Conservation (phyloP, 2,329 filamentous ascomycete genomes). For the Ascochyta lentis region DNA sequence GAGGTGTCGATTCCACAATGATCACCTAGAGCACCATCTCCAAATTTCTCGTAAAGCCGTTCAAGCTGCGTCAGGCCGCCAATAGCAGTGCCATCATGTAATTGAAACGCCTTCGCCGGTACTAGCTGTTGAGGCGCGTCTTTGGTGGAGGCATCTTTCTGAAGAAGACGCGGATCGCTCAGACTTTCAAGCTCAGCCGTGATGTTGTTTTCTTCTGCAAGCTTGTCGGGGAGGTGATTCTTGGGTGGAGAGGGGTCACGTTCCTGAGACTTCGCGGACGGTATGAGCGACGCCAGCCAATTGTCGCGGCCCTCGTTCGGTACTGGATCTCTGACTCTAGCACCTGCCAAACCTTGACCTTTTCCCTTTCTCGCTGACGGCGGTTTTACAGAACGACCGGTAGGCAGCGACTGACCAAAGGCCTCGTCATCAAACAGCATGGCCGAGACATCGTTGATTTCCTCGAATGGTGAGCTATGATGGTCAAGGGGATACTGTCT, state of each 20-base stretch:
- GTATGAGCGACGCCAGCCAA: constrained; percentile 7
- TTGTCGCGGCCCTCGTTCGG: not conserved
- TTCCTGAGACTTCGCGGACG: not conserved
- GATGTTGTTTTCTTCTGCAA: not conserved
- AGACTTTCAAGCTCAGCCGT: not conserved
- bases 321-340: constrained; percentile 1
- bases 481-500: constrained; percentile 26
- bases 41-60: constrained; percentile 5
- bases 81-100: not conserved
- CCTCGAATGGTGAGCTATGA: constrained; percentile 25
- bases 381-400: constrained; percentile 14
- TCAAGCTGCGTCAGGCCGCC: constrained; percentile 2
- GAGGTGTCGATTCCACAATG: not conserved
- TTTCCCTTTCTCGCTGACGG: constrained; percentile 16
- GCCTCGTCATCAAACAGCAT: constrained; percentile 12
- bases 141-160: not conserved
- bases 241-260: not conserved
- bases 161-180: not conserved
- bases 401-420: constrained; percentile 5
- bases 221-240: not conserved
- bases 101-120: not conserved
- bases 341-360: constrained; percentile 4
- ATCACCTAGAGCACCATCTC: constrained; percentile 3
- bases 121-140: not conserved
- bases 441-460: constrained; percentile 23